phyloP scores from a whole-genome alignment of 768 basidiomycete genomes.

The Filobasidium floriforme region DNA sequence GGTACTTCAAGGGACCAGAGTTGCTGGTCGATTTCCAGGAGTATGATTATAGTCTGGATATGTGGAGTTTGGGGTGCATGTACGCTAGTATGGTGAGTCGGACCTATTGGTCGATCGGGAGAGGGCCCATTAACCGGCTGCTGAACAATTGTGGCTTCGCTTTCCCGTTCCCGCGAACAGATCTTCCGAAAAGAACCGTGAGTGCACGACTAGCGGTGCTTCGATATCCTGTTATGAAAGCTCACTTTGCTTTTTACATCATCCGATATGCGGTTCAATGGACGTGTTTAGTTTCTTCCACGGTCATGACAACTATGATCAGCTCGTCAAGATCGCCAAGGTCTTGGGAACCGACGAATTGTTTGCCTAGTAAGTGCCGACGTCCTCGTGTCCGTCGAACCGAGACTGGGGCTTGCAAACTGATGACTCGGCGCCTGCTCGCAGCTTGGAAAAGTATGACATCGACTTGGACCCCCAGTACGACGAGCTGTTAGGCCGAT shows the following conservation, averaged over 20 bases:
- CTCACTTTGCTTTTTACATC: not conserved
- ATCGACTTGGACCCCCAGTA: constrained; percentile 94
- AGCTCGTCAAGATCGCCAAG: constrained; percentile 95
- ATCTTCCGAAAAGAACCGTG: constrained; percentile 94
- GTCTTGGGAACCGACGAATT: constrained; percentile 94
- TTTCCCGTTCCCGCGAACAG: constrained; percentile 47
- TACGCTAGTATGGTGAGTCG: constrained; percentile 87
- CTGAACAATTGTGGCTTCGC: not conserved
- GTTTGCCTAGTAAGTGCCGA: constrained; percentile 60
- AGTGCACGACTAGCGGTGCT: constrained; percentile 2
- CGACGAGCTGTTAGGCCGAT: constrained; percentile 89
- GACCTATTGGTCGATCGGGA: too few relatives aligned
- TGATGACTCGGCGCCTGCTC: not conserved
- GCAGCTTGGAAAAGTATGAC: constrained; percentile 56
- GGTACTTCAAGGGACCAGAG: constrained; percentile 98
- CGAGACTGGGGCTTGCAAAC: too few relatives aligned
- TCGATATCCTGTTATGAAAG: not conserved
- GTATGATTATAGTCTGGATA: constrained; percentile 93
- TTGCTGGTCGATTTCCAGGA: constrained; percentile 95
- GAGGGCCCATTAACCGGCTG: not conserved
- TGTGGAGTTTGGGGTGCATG: constrained; percentile 99
- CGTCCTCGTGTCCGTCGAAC: not conserved
- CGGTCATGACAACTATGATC: constrained; percentile 97
- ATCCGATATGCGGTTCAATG: too few relatives aligned
- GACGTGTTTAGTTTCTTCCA: constrained; percentile 65